Evolutionary conservation across 129 eudicot genomes (phyloP), one percentile per base, ranked within the genome.

Genomic region (Ambrosia trifida): DNA sequence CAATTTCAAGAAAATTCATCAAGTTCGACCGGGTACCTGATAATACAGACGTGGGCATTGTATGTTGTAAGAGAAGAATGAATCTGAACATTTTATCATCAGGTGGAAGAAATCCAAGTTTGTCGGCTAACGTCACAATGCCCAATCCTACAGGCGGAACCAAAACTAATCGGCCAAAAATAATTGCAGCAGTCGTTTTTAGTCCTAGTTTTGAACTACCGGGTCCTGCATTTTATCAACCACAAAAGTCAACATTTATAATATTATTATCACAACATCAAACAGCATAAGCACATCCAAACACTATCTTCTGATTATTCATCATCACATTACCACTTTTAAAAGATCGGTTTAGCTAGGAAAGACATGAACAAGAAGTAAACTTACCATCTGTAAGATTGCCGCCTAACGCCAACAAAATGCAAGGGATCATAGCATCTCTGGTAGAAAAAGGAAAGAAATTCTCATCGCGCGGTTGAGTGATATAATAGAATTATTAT

Each of bases 381-480:
- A 78, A 72, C 92, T 87, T 83, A 94, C 98, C 98, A 68, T 94
- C 96, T 8, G 92, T 79, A n/a, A 94, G 87, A 81, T 94, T 94
- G 71, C 98, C 98, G 43, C 98, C 98, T 77, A 94, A 45, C 13
- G 98, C 98, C 83, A 94, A 77, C 79, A 94, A 75, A 79, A 94
- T 94, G 85, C 96, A 94, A 33, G 98, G 98, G 49, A 94, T 94
- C 98, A 94, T 94, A 54, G 98, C 98, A 56, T 89, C 98, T 90
- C 98, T 94, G 85, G 68, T 49, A 70, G 76, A 17, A 51, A 46
- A 44, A 57, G 17, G 8, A 19, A 6, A 9, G 9, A 58, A 0
- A 13, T 11, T n/a, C 9, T 64, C 47, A 24, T 56, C 56, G 36
- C 9, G n/a, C 10, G 13, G 65, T 68, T 14, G 64, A 56, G 64